These are phyloP conservation scores for Didymella pomorum DNA, from an alignment of 2,329 filamentous ascomycete genomes.

Conservation along the genomic window DNA sequence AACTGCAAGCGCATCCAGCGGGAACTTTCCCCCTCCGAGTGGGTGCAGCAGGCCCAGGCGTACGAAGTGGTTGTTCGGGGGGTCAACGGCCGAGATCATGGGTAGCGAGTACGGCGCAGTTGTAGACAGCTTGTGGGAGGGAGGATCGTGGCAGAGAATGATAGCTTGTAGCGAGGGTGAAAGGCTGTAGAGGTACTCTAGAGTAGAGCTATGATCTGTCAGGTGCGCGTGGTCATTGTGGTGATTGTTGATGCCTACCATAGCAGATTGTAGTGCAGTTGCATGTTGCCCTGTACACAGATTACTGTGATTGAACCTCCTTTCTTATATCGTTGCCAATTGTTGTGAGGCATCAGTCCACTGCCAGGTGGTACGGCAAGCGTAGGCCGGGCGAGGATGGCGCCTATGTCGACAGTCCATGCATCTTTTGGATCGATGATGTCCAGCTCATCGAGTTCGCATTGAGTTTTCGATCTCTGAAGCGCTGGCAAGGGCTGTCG, in stretches of 20 bases:
- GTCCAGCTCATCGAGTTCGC: slow-evolving; percentile 48
- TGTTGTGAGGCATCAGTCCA: slow-evolving; percentile 37
- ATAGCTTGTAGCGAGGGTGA: slow-evolving; percentile 46
- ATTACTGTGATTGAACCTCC: slow-evolving; percentile 37
- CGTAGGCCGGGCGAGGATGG: slow-evolving; percentile 41
- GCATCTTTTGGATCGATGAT: slow-evolving; percentile 39
- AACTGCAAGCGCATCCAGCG: slow-evolving; percentile 56
- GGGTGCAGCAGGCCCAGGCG: slow-evolving; percentile 55
- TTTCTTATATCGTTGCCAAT: slow-evolving; percentile 32
- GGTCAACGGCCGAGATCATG: slow-evolving; percentile 43
- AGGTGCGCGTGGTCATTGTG: neutral
- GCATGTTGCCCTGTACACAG: slow-evolving; percentile 47
- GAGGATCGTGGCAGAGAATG: slow-evolving; percentile 47
- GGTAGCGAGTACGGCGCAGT: slow-evolving; percentile 41
- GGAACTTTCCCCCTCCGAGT: slow-evolving; percentile 54
- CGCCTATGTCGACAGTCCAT: slow-evolving; percentile 45
- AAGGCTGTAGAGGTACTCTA: slow-evolving; percentile 43
- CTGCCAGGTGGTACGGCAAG: slow-evolving; percentile 28
- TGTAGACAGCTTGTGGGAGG: slow-evolving; percentile 37
- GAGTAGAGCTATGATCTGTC: slow-evolving; percentile 30
- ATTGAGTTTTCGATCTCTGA: slow-evolving; percentile 46
- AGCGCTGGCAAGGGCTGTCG: slow-evolving; percentile 34
- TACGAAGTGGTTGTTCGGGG: slow-evolving; percentile 49
- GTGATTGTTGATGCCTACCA: slow-evolving; percentile 34
- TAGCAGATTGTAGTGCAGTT: slow-evolving; percentile 47